Base-by-base conservation (phyloP, 176 grass and related monocot species). In the Puya raimondii region DNA sequence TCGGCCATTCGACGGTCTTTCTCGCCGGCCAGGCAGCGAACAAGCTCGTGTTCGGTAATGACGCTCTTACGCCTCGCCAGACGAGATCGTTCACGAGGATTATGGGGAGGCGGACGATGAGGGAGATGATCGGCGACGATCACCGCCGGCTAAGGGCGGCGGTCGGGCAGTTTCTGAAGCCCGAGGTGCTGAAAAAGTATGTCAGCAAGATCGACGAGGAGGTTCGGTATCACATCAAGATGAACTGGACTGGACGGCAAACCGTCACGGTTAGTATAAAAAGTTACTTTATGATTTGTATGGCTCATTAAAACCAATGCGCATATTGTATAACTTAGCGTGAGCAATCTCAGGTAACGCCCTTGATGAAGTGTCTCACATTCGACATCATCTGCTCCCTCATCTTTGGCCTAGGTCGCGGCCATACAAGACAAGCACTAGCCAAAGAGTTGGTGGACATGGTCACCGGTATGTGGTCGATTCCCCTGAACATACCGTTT, bases 1-100 rank as follows among this genome's bases (percentile, higher is more conserved):
- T 87, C 14, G 68, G 54, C 49, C 13, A 16, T 12, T 63, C 68
- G 14, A 72, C 68, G 0, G 76, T 70, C 16, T 73, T 87, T 47
- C 71, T 87, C 8, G 15, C 20, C 7, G 80, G 72, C 15, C 0
- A 70, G 2, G 1, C 76, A 2, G 29, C 53, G 0, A 72, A 87
- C 76, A 79, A 79, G 72, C 72, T 87, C 49, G 11, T 85, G 63
- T 85, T 85, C 83, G 0, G 2, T 47, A 80, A 42, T 65, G 16
- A 70, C 13, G 9, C 11, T 1, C 11, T 73, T 11, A n/a, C 8
- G 7, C n/a, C 52, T 9, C 27, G 49, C 29, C 53, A 63, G 9
- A 22, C 53, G 2, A 11, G 3, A 8, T 80, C 83, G 1, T 9
- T 79, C 12, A 48, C 69, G 18, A 56, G 64, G 3, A 85, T 85